These are phyloP conservation scores for Alternaria metachromatica DNA, from an alignment of 2,329 filamentous ascomycete species.

Conservation along the genomic window DNA sequence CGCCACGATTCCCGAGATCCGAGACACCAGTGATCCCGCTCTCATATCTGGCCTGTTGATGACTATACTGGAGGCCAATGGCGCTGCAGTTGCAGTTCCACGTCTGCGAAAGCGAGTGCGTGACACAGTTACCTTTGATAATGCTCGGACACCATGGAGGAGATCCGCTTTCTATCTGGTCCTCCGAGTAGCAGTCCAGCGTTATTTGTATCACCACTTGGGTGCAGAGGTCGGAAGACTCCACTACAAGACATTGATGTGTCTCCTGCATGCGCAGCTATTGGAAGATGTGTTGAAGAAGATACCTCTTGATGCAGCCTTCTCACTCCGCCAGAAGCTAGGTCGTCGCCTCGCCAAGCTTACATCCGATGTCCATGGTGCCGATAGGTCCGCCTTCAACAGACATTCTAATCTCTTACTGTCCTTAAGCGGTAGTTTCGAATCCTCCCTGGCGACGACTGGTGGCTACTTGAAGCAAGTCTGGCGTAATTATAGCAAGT, in stretches of 20 bases:
- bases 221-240: slow-evolving; percentile 54
- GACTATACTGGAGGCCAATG: slow-evolving; percentile 64
- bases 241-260: slow-evolving; percentile 67
- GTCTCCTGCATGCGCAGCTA: slow-evolving; percentile 55
- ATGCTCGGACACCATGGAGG: slow-evolving; percentile 64
- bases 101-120: slow-evolving; percentile 64
- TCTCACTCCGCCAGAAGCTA: slow-evolving; percentile 60
- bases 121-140: slow-evolving; percentile 65
- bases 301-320: slow-evolving; percentile 47
- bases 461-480: slow-evolving; percentile 20
- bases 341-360: slow-evolving; percentile 66
- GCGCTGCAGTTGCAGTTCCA: slow-evolving; percentile 46
- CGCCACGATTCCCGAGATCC: slow-evolving; percentile 57
- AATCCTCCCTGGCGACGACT: slow-evolving; percentile 17
- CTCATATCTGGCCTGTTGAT: slow-evolving; percentile 67
- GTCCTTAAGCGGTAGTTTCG: slow-evolving; percentile 16
- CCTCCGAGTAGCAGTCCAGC: slow-evolving; percentile 64
- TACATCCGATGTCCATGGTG: slow-evolving; percentile 49
- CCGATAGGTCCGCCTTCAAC: neutral
- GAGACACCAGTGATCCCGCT: slow-evolving; percentile 64
- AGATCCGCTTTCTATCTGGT: slow-evolving; percentile 68
- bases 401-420: neutral
- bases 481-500: slow-evolving; percentile 29
- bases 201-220: slow-evolving; percentile 55
- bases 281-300: slow-evolving; percentile 49